Evolutionary conservation across 2,329 filamentous ascomycete genomes (phyloP), one percentile per base, ranked within the genome.

Genomic region (Colletotrichum brevisporum): DNA sequence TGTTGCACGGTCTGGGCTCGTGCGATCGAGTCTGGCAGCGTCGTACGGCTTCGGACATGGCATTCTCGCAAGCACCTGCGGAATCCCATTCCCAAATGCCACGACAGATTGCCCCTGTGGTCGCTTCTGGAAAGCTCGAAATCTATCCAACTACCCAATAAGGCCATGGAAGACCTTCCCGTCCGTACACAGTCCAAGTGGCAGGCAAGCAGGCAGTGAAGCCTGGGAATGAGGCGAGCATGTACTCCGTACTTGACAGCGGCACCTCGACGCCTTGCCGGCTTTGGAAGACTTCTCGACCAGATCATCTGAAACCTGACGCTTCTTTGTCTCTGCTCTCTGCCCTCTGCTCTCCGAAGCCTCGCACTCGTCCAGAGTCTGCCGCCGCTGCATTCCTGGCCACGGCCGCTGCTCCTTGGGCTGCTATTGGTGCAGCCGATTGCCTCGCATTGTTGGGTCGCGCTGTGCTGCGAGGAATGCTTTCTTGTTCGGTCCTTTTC

Each of bases 281-380:
- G 54, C 63, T 66, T 60, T 54, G 56, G 63, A 36, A 61, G 63
- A 59, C 56, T 57, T 65, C 43, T 60, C 65, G 39, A 55, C 45
- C 60, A 54, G 41, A 56, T 27, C 65, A 64, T 64, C 51, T 53
- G 51, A 71, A 69, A 64, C 55, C 45, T 53, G 64, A 43, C 60
- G 52, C 60, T 43, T 56, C 59, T 63, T 70, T 63, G 48, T 64
- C 54, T 52, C 31, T 63, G 31, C 26, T 13, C 15, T 24, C 36
- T 36, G 31, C 21, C 4, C 48, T 51, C 43, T 16, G 24, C 26
- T 13, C 15, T 24, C 36, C 45, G 31, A 13, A 41, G 63, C 18
- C 43, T 41, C 10, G 39, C 21, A 48, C 18, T 63, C 36, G 21
- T 41, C 24, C 51, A 18, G 27, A 24, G 43, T 50, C 47, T 48